Evolutionary conservation across 2,329 filamentous ascomycete genomes (phyloP).

Genomic region (Zymoseptoria pseudotritici): DNA sequence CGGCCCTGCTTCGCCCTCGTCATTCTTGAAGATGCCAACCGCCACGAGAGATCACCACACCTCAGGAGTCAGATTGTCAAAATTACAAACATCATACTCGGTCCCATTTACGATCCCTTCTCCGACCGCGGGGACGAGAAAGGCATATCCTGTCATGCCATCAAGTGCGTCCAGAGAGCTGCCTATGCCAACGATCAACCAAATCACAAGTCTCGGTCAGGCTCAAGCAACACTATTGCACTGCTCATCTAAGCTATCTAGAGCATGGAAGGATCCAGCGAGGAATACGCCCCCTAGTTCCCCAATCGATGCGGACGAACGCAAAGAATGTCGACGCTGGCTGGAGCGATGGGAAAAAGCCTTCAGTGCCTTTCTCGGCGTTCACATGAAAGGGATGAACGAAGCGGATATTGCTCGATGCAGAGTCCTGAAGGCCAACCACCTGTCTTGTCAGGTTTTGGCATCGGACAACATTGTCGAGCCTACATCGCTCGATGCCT

Average conservation of each 20-base stretch:
- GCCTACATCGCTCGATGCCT: slow-evolving; percentile 12
- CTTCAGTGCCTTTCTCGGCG: slow-evolving; percentile 24
- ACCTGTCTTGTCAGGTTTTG: slow-evolving; percentile 27
- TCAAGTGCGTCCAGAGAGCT: slow-evolving; percentile 21
- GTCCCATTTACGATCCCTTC: slow-evolving; percentile 7
- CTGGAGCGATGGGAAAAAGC: slow-evolving; percentile 27
- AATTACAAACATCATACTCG: slow-evolving; percentile 13
- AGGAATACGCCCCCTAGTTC: slow-evolving; percentile 13
- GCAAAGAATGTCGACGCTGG: slow-evolving; percentile 22
- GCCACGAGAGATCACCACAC: slow-evolving; percentile 13
- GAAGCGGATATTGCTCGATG: slow-evolving; percentile 22
- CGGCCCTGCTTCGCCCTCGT: not conserved
- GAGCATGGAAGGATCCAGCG: slow-evolving; percentile 12
- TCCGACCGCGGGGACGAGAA: slow-evolving; percentile 3
- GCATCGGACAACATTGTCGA: slow-evolving; percentile 17
- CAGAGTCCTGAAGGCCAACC: slow-evolving; percentile 28
- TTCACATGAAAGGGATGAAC: slow-evolving; percentile 22
- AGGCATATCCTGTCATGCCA: slow-evolving; percentile 4
- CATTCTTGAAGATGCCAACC: slow-evolving; percentile 10
- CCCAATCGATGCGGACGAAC: slow-evolving; percentile 13
- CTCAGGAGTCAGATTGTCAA: slow-evolving; percentile 12
- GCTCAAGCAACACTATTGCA: slow-evolving; percentile 28
- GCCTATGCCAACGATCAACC: slow-evolving; percentile 25
- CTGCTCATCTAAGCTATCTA: slow-evolving; percentile 23
- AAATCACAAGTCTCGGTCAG: slow-evolving; percentile 23